Percentiles rank a stretch among this genome's conserved stretches.
phyloP scores from a whole-genome alignment of 1,284 basidiomycete species.

The Schizophyllum commune region DNA sequence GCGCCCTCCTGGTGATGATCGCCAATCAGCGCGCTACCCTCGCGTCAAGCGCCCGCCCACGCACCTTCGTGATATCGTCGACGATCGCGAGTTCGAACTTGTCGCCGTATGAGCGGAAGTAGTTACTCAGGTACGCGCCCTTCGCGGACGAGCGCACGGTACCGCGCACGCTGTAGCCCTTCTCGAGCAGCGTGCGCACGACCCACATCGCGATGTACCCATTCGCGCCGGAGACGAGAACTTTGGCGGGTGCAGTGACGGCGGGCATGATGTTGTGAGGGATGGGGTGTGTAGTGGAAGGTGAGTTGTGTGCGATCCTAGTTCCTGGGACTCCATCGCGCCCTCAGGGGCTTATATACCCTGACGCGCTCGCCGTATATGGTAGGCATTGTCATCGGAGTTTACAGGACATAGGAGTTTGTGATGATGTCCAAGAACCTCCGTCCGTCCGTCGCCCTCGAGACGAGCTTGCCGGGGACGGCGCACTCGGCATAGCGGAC shows the following conservation, averaged over 20 bases:
- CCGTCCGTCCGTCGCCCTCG: too few species aligned
- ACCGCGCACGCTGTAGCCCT: conserved; percentile 43
- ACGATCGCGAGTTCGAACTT: conserved; percentile 45
- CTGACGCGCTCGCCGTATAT: neutral
- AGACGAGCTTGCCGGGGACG: too few species aligned
- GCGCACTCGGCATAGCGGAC: too few species aligned
- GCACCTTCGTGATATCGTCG: conserved; percentile 46
- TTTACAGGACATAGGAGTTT: neutral
- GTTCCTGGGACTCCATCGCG: neutral
- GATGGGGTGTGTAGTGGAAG: neutral
- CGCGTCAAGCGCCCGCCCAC: conserved; percentile 1
- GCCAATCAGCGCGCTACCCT: neutral
- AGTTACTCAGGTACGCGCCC: conserved; percentile 37
- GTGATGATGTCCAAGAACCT: neutral
- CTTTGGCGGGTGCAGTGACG: conserved; percentile 5
- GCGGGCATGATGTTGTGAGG: conserved; percentile 1
- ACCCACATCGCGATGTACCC: conserved; percentile 22
- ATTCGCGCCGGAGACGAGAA: conserved; percentile 8
- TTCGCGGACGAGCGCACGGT: conserved; percentile 48
- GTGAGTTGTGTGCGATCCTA: neutral
- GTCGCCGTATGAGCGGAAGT: conserved; percentile 38
- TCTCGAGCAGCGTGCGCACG: conserved; percentile 28
- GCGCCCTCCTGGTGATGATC: conserved; percentile 39
- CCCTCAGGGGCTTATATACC: neutral
- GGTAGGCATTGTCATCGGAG: neutral